Percentiles rank a stretch among this genome's conserved stretches.
Conservation (phyloP, 805 yeast genomes). For the Kregervanrija pseudodelftensis region DNA sequence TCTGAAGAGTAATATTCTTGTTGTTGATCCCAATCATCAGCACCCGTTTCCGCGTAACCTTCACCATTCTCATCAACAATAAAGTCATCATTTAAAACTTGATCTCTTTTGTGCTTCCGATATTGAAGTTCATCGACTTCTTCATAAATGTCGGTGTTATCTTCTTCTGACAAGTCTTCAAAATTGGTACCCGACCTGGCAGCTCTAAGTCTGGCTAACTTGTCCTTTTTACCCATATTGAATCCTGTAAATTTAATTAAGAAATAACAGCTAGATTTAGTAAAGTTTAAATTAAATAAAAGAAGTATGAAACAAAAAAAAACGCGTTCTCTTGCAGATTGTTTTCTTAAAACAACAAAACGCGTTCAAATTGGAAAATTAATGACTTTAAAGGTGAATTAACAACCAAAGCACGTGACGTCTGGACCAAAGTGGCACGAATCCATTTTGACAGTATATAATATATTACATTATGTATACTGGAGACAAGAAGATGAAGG, state of each 20-base stretch:
- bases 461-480: no score
- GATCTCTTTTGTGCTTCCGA: slow-evolving; percentile 68
- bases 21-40: slow-evolving; percentile 74
- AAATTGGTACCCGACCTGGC: slow-evolving; percentile 56
- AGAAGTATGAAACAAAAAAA: no score
- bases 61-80: slow-evolving; percentile 91
- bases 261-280: background rate
- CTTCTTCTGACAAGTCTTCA: slow-evolving; percentile 36
- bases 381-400: no score
- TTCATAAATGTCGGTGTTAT: slow-evolving; percentile 64
- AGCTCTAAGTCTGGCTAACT: slow-evolving; percentile 54
- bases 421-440: no score
- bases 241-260: background rate
- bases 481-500: no score
- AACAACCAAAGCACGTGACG: no score
- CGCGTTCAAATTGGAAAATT: no score
- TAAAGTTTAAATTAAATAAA: background rate
- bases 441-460: no score
- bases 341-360: no score
- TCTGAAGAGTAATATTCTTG: slow-evolving; percentile 53
- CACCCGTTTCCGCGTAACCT: slow-evolving; percentile 92
- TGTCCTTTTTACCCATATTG: slow-evolving; percentile 26
- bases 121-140: slow-evolving; percentile 79
- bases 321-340: no score
- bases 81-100: slow-evolving; percentile 82